Percentiles rank a stretch among this genome's conserved stretches.
phyloP scores from a whole-genome alignment of 306 rosid species.

The Parietaria judaica region DNA sequence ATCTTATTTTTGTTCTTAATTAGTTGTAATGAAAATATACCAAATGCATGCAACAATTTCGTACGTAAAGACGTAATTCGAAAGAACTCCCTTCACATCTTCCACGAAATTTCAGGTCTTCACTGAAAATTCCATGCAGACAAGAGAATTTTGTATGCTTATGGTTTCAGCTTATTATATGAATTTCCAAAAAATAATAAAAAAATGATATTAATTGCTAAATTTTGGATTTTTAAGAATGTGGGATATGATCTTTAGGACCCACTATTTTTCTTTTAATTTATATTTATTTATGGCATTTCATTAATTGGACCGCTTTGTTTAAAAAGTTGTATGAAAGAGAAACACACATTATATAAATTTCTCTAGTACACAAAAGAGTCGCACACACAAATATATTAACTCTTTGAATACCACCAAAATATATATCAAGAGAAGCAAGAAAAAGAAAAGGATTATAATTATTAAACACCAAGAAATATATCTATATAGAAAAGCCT shows the following conservation, averaged over 20 bases:
- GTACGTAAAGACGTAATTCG: no score
- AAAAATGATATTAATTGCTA: no score
- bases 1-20: no score
- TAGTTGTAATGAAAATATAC: no score
- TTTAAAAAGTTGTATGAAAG: not conserved
- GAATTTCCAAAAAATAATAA: no score
- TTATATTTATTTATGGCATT: not conserved
- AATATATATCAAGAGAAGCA: not conserved
- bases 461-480: conserved; percentile 1
- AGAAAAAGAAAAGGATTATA: not conserved
- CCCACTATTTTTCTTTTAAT: not conserved
- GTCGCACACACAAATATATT: conserved; percentile 5
- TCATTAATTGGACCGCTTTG: not conserved
- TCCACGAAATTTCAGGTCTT: conserved; percentile 18
- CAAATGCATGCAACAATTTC: no score
- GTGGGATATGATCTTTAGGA: not conserved
- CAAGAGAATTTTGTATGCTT: not conserved
- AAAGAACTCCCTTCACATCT: not conserved
- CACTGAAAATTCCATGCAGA: not conserved
- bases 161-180: not conserved
- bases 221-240: not conserved
- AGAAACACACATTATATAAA: conserved; percentile 8
- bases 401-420: conserved; percentile 3
- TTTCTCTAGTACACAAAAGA: conserved; percentile 11
- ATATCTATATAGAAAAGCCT: not conserved